phyloP scores from a whole-genome alignment of 352 stramenopile species.

The Pythium periplocum region DNA sequence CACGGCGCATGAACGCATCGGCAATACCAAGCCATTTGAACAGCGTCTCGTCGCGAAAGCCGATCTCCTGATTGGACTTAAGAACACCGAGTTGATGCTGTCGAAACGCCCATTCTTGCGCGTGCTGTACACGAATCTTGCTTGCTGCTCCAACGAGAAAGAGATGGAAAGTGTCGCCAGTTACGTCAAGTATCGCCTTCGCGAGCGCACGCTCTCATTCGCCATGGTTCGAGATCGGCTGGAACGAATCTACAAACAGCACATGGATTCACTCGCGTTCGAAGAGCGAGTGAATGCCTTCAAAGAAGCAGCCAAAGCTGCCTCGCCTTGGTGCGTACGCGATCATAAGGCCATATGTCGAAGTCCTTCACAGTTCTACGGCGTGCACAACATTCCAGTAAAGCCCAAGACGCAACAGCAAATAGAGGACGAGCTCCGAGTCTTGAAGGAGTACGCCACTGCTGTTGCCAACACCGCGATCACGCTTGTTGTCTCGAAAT shows the following conservation, averaged over 20 bases:
- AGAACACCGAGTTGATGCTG: constrained; percentile 33
- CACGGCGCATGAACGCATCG: neutral
- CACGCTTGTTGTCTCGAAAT: constrained; percentile 26
- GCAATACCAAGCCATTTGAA: constrained; percentile 21
- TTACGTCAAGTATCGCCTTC: constrained; percentile 47
- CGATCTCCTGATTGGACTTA: constrained; percentile 43
- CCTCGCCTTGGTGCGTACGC: constrained; percentile 59
- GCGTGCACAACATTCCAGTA: constrained; percentile 38
- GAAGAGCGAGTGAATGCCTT: constrained; percentile 39
- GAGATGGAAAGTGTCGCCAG: constrained; percentile 36
- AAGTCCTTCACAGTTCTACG: constrained; percentile 44
- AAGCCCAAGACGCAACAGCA: constrained; percentile 37
- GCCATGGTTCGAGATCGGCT: constrained; percentile 12
- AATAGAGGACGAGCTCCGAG: constrained; percentile 26
- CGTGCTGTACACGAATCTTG: constrained; percentile 43
- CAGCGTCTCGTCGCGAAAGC: constrained; percentile 47
- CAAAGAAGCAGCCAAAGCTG: constrained; percentile 30
- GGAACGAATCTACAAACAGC: constrained; percentile 31
- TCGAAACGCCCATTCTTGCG: constrained; percentile 51
- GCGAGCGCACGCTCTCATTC: constrained; percentile 34
- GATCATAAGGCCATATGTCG: constrained; percentile 36
- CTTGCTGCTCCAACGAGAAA: constrained; percentile 51
- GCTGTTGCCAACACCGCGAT: constrained; percentile 31
- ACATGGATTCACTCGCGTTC: constrained; percentile 25
- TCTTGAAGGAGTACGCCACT: constrained; percentile 18